phyloP scores from a whole-genome alignment of 2,329 filamentous ascomycete species.

The Scedosporium dehoogii region DNA sequence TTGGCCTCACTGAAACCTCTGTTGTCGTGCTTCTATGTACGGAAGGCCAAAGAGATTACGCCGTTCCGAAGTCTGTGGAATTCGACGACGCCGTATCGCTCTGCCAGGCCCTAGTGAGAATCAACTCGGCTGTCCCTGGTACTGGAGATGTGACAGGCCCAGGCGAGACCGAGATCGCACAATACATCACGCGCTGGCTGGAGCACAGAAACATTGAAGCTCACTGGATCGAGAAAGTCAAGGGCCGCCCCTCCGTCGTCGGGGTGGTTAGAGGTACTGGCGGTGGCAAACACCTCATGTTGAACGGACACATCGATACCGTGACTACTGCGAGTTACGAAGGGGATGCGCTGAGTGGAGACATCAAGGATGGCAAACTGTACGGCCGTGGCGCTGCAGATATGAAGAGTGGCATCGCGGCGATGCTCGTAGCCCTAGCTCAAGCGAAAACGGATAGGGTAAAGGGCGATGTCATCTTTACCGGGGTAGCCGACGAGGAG shows the following conservation, averaged over 20 bases:
- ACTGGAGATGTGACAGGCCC: constrained; percentile 29
- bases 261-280: constrained; percentile 35
- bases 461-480: constrained; percentile 39
- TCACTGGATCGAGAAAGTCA: constrained; percentile 35
- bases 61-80: constrained; percentile 28
- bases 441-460: constrained; percentile 26
- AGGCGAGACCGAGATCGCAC: constrained; percentile 34
- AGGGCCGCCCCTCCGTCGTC: constrained; percentile 39
- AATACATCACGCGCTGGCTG: constrained; percentile 39
- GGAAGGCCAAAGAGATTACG: constrained; percentile 49
- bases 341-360: constrained; percentile 32
- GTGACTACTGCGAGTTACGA: constrained; percentile 38
- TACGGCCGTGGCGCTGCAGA: constrained; percentile 37
- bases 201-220: constrained; percentile 39
- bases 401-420: constrained; percentile 43
- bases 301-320: constrained; percentile 44
- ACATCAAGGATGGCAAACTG: constrained; percentile 26
- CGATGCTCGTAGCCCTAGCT: constrained; percentile 30
- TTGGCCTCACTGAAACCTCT: constrained; percentile 34
- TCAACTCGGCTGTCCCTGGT: constrained; percentile 38
- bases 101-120: constrained; percentile 33
- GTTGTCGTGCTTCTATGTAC: constrained; percentile 59
- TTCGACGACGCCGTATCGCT: constrained; percentile 29
- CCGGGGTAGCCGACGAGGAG: constrained; percentile 45
- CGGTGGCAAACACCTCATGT: constrained; percentile 36